Conservation (phyloP, 495 filamentous ascomycete species). For the Hyaloscypha finlandica region DNA sequence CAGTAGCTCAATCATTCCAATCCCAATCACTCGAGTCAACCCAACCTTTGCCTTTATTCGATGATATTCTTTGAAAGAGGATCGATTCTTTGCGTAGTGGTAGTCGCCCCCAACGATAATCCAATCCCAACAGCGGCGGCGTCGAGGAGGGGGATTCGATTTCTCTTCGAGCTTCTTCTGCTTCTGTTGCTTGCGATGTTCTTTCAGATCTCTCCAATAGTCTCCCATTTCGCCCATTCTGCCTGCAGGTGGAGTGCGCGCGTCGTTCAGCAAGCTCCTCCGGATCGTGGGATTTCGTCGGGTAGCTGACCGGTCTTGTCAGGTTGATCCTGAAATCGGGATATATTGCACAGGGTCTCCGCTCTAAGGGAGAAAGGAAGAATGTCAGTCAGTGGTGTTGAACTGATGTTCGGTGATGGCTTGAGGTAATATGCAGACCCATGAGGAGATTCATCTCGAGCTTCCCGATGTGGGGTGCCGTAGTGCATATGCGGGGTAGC, state of each 20-base stretch:
- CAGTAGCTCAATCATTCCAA: background rate
- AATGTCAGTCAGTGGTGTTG: background rate
- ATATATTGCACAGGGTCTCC: background rate
- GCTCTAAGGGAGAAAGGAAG: background rate
- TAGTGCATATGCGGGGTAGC: background rate
- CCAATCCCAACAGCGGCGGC: slow-evolving; percentile 1
- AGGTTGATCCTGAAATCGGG: too few species aligned
- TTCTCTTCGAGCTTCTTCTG: background rate
- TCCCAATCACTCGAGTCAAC: background rate
- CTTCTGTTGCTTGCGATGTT: background rate
- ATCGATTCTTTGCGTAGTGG: slow-evolving; percentile 2
- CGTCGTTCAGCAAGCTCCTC: too few species aligned
- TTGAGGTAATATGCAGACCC: background rate
- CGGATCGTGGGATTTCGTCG: too few species aligned
- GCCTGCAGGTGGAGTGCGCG: background rate
- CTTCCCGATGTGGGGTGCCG: background rate
- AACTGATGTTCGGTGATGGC: background rate
- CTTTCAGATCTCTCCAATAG: background rate
- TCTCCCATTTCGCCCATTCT: slow-evolving; percentile 5
- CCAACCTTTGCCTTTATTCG: background rate
- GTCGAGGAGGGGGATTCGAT: background rate
- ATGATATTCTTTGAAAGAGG: slow-evolving; percentile 1
- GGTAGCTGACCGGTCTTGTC: too few species aligned
- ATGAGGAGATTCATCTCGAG: background rate
- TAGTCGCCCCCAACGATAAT: background rate